phyloP scores from a whole-genome alignment of 75 land plant species.

The Picea glauca region DNA sequence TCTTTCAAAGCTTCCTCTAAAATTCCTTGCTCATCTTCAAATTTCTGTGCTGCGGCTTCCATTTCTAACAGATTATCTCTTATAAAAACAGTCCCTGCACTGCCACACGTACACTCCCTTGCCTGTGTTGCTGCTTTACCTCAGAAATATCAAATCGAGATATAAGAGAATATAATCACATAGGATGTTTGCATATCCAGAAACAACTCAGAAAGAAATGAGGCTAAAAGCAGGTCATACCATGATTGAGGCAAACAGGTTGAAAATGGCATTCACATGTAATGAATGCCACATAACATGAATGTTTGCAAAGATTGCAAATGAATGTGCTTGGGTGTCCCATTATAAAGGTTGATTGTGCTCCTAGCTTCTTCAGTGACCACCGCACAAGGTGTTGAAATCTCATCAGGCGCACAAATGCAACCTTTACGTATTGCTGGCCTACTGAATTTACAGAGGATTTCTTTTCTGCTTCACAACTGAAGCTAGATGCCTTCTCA shows the following conservation, averaged over 20 bases:
- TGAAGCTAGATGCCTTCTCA: conserved; percentile 8
- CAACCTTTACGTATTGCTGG: conserved; percentile 44
- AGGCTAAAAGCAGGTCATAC: conserved; percentile 29
- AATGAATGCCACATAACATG: conserved; percentile 68
- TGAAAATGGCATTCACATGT: conserved; percentile 55
- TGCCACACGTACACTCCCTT: conserved; percentile 49
- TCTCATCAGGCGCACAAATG: conserved; percentile 71
- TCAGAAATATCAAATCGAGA: not conserved
- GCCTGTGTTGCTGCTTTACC: conserved; percentile 32
- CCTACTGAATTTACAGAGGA: conserved; percentile 21
- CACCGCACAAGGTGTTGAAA: conserved; percentile 63
- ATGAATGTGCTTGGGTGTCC: conserved; percentile 26
- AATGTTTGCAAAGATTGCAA: conserved; percentile 77
- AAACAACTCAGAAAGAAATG: no score
- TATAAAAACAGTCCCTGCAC: conserved; percentile 21
- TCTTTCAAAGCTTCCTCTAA: conserved; percentile 28
- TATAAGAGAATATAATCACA: no score
- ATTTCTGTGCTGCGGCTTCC: conserved; percentile 57
- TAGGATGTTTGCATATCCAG: no score
- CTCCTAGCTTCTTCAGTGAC: conserved; percentile 48
- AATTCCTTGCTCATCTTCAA: conserved; percentile 56
- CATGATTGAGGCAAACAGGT: conserved; percentile 80
- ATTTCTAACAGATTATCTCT: conserved; percentile 61
- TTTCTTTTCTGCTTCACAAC: conserved; percentile 13
- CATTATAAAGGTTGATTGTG: conserved; percentile 15